Percentiles rank a stretch among this genome's conserved stretches.
Evolutionary conservation across 2,329 filamentous ascomycete genomes (phyloP).

Genomic region (Torrubiellomyces zombiae): DNA sequence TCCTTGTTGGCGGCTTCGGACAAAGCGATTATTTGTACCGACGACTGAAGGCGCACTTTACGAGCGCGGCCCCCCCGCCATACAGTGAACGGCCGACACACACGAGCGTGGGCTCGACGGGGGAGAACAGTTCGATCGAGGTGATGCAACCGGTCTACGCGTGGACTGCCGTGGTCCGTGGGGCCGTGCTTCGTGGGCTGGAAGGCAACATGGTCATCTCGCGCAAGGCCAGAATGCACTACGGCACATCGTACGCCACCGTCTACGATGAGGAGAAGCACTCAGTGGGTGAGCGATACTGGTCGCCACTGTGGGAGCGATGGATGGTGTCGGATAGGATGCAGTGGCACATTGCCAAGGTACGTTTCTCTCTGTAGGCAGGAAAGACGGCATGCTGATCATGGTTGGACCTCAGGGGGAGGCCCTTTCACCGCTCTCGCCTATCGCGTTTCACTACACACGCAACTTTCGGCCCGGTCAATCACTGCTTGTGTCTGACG

Average conservation of each 20-base stretch:
- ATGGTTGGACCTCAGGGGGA: constrained; percentile 40
- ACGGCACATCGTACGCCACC: constrained; percentile 68
- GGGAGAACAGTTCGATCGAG: constrained; percentile 45
- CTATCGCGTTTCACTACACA: constrained; percentile 72
- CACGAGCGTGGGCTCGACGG: constrained; percentile 28
- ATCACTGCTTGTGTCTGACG: constrained; percentile 62
- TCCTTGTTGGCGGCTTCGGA: constrained; percentile 68
- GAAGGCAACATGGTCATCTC: constrained; percentile 69
- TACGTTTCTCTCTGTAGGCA: constrained; percentile 19
- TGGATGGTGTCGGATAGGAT: constrained; percentile 75
- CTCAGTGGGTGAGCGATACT: constrained; percentile 56
- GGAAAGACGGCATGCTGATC: background rate
- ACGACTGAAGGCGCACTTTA: constrained; percentile 52
- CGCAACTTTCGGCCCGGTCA: constrained; percentile 69
- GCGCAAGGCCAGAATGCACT: constrained; percentile 57
- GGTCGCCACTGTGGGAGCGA: constrained; percentile 63
- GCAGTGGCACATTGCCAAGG: constrained; percentile 75
- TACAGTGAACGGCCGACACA: constrained; percentile 59
- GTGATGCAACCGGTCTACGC: constrained; percentile 72
- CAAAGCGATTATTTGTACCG: constrained; percentile 64
- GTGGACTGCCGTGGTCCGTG: constrained; percentile 66
- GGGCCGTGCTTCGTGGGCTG: constrained; percentile 56
- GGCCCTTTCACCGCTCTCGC: constrained; percentile 53
- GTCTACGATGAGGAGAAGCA: constrained; percentile 65
- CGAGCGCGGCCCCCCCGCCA: constrained; percentile 36